Evolutionary conservation across 495 filamentous ascomycete genomes (phyloP).

Genomic region (Podospora fimiseda): DNA sequence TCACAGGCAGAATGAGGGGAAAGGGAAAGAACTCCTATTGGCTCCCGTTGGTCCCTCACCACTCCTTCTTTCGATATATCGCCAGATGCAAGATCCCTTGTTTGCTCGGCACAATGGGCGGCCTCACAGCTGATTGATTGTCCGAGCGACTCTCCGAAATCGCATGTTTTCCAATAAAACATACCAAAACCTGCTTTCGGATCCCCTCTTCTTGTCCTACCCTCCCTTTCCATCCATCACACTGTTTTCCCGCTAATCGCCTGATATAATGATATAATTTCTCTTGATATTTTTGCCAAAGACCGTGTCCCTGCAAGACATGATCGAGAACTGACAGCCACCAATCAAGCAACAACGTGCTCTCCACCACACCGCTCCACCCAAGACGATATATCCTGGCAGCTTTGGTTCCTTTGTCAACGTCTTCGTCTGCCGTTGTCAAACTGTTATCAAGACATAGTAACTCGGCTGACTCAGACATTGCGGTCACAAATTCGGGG

Average conservation of each 20-base stretch:
- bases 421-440: too few species aligned
- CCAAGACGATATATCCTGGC: background rate
- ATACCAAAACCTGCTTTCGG: background rate
- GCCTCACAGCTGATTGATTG: too few species aligned
- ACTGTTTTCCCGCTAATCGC: background rate
- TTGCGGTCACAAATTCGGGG: too few species aligned
- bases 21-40: too few species aligned
- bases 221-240: background rate
- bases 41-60: too few species aligned
- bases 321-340: slow-evolving; percentile 13
- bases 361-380: slow-evolving; percentile 10
- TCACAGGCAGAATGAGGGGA: too few species aligned
- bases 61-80: too few species aligned
- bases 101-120: too few species aligned
- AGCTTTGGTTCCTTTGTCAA: background rate
- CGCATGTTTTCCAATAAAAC: background rate
- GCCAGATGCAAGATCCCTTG: too few species aligned
- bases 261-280: too few species aligned
- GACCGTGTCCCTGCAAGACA: slow-evolving; percentile 9
- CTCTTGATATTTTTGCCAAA: slow-evolving; percentile 3
- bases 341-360: slow-evolving; percentile 35
- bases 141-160: background rate
- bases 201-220: background rate
- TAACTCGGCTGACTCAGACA: too few species aligned
- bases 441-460: too few species aligned